These are phyloP conservation scores for Selaginella tamariscina DNA, from an alignment of 75 land plant species.

Conservation along the genomic window DNA sequence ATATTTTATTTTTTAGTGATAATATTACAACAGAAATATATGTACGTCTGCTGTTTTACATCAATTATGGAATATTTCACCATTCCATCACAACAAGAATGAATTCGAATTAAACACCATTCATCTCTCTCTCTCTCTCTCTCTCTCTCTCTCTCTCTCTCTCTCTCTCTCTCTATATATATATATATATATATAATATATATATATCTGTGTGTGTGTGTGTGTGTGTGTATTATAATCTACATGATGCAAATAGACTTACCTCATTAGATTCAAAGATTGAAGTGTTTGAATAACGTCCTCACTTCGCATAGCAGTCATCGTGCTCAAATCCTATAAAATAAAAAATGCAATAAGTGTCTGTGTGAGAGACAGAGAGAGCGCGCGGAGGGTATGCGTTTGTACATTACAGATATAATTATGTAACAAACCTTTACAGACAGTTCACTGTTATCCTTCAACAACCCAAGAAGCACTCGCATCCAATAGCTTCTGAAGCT, in stretches of 20 bases:
- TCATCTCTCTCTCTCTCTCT: no score
- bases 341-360: not conserved
- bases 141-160: no score
- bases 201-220: no score
- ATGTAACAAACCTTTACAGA: constrained; percentile 35
- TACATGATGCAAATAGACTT: constrained; percentile 2
- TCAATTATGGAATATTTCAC: not conserved
- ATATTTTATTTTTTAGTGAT: not conserved
- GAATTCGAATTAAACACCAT: not conserved
- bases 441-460: constrained; percentile 29
- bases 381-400: not conserved
- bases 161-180: no score
- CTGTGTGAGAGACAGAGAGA: not conserved
- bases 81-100: not conserved
- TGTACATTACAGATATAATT: not conserved
- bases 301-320: constrained; percentile 39
- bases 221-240: no score
- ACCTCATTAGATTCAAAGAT: constrained; percentile 38
- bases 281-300: constrained; percentile 38
- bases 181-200: no score
- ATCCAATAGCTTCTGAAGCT: constrained; percentile 47
- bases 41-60: constrained; percentile 9
- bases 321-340: constrained; percentile 34
- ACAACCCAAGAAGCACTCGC: constrained; percentile 27
- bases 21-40: not conserved